phyloP scores from a whole-genome alignment of 768 basidiomycete genomes.

The Steccherinum ochraceum region DNA sequence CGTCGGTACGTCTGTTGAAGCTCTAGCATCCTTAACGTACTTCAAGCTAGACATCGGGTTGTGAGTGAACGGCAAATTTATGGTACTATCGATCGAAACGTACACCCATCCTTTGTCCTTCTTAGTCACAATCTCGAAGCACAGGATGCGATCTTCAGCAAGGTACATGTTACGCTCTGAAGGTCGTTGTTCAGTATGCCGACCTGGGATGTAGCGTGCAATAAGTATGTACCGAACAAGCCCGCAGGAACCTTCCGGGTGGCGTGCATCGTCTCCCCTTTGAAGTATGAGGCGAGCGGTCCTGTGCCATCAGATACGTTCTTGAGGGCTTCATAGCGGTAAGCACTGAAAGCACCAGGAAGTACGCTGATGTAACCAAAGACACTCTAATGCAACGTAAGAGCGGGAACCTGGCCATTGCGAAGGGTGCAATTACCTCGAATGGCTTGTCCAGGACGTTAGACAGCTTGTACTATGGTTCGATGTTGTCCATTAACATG shows the following conservation, averaged over 20 bases:
- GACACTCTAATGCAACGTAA: slow-evolving; percentile 46
- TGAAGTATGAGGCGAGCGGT: slow-evolving; percentile 89
- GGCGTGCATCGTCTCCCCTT: slow-evolving; percentile 84
- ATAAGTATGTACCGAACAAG: slow-evolving; percentile 42
- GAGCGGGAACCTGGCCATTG: not conserved
- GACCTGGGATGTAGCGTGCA: not conserved
- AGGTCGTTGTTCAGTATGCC: slow-evolving; percentile 1
- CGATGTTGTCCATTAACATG: slow-evolving; percentile 2
- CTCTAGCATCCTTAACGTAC: slow-evolving; percentile 92
- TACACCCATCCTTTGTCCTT: slow-evolving; percentile 79
- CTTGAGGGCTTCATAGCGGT: slow-evolving; percentile 80
- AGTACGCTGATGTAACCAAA: slow-evolving; percentile 85
- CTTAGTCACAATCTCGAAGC: slow-evolving; percentile 92
- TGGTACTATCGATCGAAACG: slow-evolving; percentile 22
- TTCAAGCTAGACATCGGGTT: slow-evolving; percentile 56
- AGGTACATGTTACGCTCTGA: slow-evolving; percentile 86
- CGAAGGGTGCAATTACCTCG: slow-evolving; percentile 45
- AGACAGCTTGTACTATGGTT: slow-evolving; percentile 81
- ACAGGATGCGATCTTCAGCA: slow-evolving; percentile 85
- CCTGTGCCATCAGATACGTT: slow-evolving; percentile 87
- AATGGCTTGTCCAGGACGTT: slow-evolving; percentile 95
- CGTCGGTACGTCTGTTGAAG: slow-evolving; percentile 93
- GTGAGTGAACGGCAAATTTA: not conserved
- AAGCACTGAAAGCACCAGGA: slow-evolving; percentile 90
- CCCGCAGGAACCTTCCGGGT: slow-evolving; percentile 51